Evolutionary conservation across 2,329 filamentous ascomycete genomes (phyloP).

Genomic region (Colletotrichum aenigma): DNA sequence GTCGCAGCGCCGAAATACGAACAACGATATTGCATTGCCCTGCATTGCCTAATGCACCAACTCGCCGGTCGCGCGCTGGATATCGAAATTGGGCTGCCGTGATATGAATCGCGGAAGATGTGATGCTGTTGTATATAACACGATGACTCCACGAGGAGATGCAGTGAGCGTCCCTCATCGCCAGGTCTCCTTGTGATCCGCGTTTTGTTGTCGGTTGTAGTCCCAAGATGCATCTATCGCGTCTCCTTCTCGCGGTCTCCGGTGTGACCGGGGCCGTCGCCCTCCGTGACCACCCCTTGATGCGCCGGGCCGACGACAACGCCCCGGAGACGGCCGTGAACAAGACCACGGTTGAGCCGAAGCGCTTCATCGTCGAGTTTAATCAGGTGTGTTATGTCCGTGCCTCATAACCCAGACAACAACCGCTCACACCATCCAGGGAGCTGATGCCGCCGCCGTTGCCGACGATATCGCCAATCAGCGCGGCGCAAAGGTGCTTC

Average conservation of each 20-base stretch:
- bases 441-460: background rate
- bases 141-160: background rate
- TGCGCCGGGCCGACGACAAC: slow-evolving; percentile 6
- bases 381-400: background rate
- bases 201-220: background rate
- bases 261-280: background rate
- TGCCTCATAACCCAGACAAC: background rate
- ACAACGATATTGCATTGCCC: background rate
- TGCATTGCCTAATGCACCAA: background rate
- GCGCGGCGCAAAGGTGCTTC: slow-evolving; percentile 6
- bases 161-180: no score
- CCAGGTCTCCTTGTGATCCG: background rate
- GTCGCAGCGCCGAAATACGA: slow-evolving; percentile 10
- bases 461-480: background rate
- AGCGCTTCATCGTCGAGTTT: slow-evolving; percentile 19
- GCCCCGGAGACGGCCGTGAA: background rate
- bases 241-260: background rate
- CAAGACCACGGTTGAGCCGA: slow-evolving; percentile 2
- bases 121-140: background rate
- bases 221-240: background rate
- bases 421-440: background rate
- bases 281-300: background rate
- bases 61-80: background rate
- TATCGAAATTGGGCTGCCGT: background rate
- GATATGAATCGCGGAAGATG: background rate